Conservation (phyloP, 2,329 filamentous ascomycete species). For the Verticillium longisporum region DNA sequence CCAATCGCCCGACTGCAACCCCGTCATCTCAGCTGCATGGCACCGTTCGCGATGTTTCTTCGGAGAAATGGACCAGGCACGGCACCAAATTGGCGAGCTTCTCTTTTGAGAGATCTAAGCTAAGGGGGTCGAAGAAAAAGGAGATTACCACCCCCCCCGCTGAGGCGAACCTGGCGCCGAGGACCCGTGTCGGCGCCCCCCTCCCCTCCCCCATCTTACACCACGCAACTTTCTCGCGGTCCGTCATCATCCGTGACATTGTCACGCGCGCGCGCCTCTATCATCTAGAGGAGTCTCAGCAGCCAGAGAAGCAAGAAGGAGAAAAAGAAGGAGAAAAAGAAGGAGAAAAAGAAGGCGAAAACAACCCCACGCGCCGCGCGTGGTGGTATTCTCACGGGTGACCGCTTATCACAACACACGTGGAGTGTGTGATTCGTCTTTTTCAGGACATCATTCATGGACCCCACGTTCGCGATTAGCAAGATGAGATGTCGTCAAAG, state of each 20-base stretch:
- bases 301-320: no score
- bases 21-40: conserved; percentile 2
- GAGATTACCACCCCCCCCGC: background rate
- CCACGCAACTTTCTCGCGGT: no score
- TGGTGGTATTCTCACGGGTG: background rate
- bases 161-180: background rate
- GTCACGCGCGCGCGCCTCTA: no score
- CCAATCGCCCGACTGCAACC: background rate
- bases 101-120: background rate
- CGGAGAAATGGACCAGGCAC: background rate
- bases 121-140: background rate
- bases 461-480: background rate
- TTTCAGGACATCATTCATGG: background rate
- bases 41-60: background rate
- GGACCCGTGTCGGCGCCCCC: background rate
- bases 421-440: background rate
- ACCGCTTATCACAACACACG: background rate
- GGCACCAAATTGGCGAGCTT: background rate
- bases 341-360: no score
- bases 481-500: background rate
- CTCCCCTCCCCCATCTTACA: no score
- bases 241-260: no score
- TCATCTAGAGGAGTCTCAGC: no score
- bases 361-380: no score
- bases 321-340: no score